These are phyloP conservation scores for Gamsiella multidivaricata DNA, from an alignment of 192 early-diverging fungal genomes.

Conservation along the genomic window DNA sequence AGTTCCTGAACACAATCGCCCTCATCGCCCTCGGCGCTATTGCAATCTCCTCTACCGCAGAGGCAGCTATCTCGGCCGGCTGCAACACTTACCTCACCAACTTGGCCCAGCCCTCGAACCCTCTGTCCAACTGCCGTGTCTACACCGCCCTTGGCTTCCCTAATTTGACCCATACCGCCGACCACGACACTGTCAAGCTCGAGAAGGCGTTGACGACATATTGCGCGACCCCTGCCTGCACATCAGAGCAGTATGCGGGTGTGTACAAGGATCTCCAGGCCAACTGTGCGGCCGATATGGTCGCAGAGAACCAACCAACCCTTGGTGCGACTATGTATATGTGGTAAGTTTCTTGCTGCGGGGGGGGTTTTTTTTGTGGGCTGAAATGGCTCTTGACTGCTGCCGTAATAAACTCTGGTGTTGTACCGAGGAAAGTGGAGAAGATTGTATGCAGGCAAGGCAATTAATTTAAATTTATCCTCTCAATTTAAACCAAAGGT, in stretches of 20 bases:
- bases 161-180: constrained; percentile 11
- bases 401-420: no score
- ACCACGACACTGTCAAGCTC: constrained; percentile 33
- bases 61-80: constrained; percentile 8
- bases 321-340: constrained; percentile 28
- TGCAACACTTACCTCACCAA: constrained; percentile 16
- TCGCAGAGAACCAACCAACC: constrained; percentile 13
- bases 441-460: background rate
- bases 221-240: constrained; percentile 32
- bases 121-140: constrained; percentile 23
- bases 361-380: background rate
- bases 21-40: constrained; percentile 10
- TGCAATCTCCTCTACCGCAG: constrained; percentile 6
- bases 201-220: constrained; percentile 18
- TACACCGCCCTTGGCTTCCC: constrained; percentile 41
- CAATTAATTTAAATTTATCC: background rate
- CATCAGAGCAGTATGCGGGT: constrained; percentile 30
- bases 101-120: constrained; percentile 14
- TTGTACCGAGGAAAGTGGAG: no score
- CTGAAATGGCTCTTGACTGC: no score
- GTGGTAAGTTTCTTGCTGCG: constrained; percentile 21
- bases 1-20: constrained; percentile 12
- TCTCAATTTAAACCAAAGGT: constrained; percentile 10
- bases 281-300: constrained; percentile 30
- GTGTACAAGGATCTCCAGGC: constrained; percentile 34